Evolutionary conservation across 2,329 filamentous ascomycete species (phyloP).

Genomic region (Penicillium sp.): DNA sequence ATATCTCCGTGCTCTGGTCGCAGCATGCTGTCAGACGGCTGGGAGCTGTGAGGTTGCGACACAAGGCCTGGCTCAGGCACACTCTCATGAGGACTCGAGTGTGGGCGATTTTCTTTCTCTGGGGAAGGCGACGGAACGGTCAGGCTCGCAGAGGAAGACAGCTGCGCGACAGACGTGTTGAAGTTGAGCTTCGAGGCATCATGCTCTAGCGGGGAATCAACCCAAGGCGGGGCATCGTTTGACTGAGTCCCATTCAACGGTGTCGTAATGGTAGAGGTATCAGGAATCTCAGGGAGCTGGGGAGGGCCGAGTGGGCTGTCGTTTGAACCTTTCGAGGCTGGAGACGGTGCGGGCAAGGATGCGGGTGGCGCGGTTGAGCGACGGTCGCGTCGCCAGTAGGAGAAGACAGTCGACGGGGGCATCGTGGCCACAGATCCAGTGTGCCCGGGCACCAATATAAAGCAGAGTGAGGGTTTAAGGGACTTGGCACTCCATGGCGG

Average conservation of each 20-base stretch:
- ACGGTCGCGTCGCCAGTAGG: conserved; percentile 42
- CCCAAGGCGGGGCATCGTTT: conserved; percentile 21
- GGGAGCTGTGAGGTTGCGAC: conserved; percentile 28
- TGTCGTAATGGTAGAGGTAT: conserved; percentile 28
- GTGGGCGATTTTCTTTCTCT: conserved; percentile 28
- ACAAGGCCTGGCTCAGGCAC: conserved; percentile 22
- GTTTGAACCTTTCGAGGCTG: conserved; percentile 19
- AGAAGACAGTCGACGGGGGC: conserved; percentile 40
- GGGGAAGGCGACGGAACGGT: conserved; percentile 25
- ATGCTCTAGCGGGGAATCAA: conserved; percentile 22
- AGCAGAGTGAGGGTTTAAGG: conserved; percentile 8
- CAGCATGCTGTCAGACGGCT: conserved; percentile 20
- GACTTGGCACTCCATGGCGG: conserved; percentile 19
- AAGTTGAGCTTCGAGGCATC: conserved; percentile 25
- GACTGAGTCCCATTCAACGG: conserved; percentile 26
- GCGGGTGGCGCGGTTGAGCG: conserved; percentile 33
- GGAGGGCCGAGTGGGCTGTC: conserved; percentile 25
- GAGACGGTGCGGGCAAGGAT: conserved; percentile 21
- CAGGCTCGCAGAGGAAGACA: conserved; percentile 30
- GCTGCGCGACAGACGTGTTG: conserved; percentile 23
- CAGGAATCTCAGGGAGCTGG: conserved; percentile 34
- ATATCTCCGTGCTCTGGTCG: conserved; percentile 27
- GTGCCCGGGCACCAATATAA: conserved; percentile 13
- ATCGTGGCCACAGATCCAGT: conserved; percentile 22
- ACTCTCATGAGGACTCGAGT: conserved; percentile 33